A percentile compares a stretch with the other conserved stretches of the same genome.
Conservation (phyloP, 441 rosid species). For the Erysimum cheiri region DNA sequence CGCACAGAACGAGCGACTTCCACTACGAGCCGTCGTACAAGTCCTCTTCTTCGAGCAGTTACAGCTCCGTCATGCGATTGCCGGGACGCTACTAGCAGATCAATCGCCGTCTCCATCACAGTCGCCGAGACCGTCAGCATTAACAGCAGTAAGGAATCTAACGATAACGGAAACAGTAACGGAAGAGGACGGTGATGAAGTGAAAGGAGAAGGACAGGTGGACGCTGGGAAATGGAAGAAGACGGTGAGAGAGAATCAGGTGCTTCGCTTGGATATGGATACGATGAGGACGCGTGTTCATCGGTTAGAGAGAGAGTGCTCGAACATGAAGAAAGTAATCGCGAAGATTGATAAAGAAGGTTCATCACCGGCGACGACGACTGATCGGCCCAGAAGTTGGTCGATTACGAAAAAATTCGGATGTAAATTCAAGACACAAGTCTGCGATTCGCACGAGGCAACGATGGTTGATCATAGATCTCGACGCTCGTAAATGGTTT, state of each 20-base stretch:
- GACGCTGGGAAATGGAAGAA: slow-evolving; percentile 65
- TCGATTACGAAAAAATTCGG: slow-evolving; percentile 69
- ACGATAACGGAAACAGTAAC: slow-evolving; percentile 37
- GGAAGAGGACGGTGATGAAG: slow-evolving; percentile 31
- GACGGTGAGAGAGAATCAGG: slow-evolving; percentile 92
- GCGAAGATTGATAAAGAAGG: slow-evolving; percentile 69
- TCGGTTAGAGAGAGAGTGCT: slow-evolving; percentile 83
- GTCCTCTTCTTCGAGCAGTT: slow-evolving; percentile 80
- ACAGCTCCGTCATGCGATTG: slow-evolving; percentile 75
- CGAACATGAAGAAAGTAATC: slow-evolving; percentile 84
- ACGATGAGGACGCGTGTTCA: slow-evolving; percentile 95
- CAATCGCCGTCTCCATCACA: slow-evolving; percentile 52
- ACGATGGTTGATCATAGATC: slow-evolving; percentile 55
- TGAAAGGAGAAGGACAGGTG: slow-evolving; percentile 37
- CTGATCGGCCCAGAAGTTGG: slow-evolving; percentile 54
- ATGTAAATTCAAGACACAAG: slow-evolving; percentile 90
- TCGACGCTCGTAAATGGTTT: slow-evolving; percentile 35
- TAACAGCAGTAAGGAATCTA: background rate
- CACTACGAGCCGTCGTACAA: slow-evolving; percentile 75
- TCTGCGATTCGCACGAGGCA: slow-evolving; percentile 88
- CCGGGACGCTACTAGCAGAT: slow-evolving; percentile 75
- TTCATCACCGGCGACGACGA: slow-evolving; percentile 36
- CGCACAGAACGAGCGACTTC: slow-evolving; percentile 79
- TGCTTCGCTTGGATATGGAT: slow-evolving; percentile 93
- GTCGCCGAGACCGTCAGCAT: slow-evolving; percentile 29